These are phyloP conservation scores for Oidium heveae DNA, from an alignment of 2,329 filamentous ascomycete genomes.

Conservation along the genomic window DNA sequence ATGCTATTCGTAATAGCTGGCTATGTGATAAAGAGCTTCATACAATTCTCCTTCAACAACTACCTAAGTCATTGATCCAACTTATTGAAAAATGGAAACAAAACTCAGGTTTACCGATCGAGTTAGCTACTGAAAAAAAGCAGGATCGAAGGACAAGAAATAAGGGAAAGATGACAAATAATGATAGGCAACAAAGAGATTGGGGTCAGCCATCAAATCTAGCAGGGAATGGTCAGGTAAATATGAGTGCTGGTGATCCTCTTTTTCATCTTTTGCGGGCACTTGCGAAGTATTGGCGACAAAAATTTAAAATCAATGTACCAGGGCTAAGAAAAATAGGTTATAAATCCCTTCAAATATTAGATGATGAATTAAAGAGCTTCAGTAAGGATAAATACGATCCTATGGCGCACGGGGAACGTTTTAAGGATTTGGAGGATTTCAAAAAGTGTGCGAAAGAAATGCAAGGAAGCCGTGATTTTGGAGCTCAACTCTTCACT, in stretches of 20 bases:
- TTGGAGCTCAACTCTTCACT: conserved; percentile 75
- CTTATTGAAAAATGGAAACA: conserved; percentile 51
- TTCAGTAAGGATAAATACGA: conserved; percentile 39
- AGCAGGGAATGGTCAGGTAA: conserved; percentile 42
- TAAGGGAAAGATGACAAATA: conserved; percentile 17
- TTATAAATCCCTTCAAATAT: conserved; percentile 52
- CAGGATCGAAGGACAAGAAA: conserved; percentile 16
- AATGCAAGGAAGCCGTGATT: conserved; percentile 62
- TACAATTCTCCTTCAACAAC: conserved; percentile 45
- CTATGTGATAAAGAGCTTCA: conserved; percentile 54
- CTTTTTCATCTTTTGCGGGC: conserved; percentile 50
- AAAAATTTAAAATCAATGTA: conserved; percentile 49
- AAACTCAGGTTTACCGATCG: conserved; percentile 32
- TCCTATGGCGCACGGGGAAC: conserved; percentile 46
- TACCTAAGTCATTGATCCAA: conserved; percentile 32
- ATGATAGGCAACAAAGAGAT: conserved; percentile 26
- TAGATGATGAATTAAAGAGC: conserved; percentile 49
- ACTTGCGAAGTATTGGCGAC: conserved; percentile 70
- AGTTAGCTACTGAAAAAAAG: conserved; percentile 12
- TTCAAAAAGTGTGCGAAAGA: conserved; percentile 43
- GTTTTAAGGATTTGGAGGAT: conserved; percentile 35
- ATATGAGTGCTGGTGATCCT: conserved; percentile 66
- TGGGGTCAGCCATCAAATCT: conserved; percentile 47
- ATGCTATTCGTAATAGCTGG: conserved; percentile 65
- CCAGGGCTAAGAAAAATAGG: conserved; percentile 74